Conservation (phyloP, 371 early-diverging fungal species). For the Apophysomyces variabilis region DNA sequence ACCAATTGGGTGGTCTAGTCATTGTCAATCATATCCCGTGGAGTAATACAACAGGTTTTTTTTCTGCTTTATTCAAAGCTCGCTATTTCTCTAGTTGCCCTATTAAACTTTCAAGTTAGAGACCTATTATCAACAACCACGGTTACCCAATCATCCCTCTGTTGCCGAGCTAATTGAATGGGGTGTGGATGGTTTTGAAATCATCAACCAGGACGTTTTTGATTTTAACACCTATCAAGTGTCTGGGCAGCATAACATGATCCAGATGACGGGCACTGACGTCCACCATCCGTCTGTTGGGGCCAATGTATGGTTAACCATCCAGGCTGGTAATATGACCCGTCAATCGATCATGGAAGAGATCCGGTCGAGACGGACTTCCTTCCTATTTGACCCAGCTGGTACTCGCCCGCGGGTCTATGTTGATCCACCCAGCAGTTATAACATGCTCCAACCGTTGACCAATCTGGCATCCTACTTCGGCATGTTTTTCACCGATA, state of each 20-base stretch:
- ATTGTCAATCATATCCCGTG: slow-evolving; percentile 85
- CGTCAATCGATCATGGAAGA: slow-evolving; percentile 61
- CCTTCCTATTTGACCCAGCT: slow-evolving; percentile 72
- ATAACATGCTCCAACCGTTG: slow-evolving; percentile 54
- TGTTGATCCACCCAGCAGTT: slow-evolving; percentile 43
- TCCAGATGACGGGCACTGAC: slow-evolving; percentile 72
- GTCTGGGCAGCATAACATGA: slow-evolving; percentile 44
- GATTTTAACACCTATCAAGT: slow-evolving; percentile 65
- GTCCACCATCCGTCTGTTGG: slow-evolving; percentile 66
- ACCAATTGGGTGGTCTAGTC: slow-evolving; percentile 74
- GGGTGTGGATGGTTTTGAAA: slow-evolving; percentile 80
- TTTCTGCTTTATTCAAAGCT: background rate
- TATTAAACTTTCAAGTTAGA: slow-evolving; percentile 29
- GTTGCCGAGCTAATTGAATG: slow-evolving; percentile 62
- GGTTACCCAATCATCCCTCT: slow-evolving; percentile 70
- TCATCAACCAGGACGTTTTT: slow-evolving; percentile 66
- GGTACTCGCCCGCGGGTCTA: slow-evolving; percentile 64
- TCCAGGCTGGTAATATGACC: slow-evolving; percentile 55
- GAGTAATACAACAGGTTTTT: slow-evolving; percentile 67
- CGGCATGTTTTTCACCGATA: slow-evolving; percentile 59
- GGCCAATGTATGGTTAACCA: slow-evolving; percentile 68
- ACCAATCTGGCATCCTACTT: slow-evolving; percentile 62
- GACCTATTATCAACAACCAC: slow-evolving; percentile 56
- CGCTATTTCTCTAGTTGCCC: background rate
- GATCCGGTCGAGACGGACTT: slow-evolving; percentile 62